A percentile compares a stretch with the other conserved stretches of the same genome.
Evolutionary conservation across 2,329 filamentous ascomycete genomes (phyloP).

Genomic region (Alternaria postmessia): DNA sequence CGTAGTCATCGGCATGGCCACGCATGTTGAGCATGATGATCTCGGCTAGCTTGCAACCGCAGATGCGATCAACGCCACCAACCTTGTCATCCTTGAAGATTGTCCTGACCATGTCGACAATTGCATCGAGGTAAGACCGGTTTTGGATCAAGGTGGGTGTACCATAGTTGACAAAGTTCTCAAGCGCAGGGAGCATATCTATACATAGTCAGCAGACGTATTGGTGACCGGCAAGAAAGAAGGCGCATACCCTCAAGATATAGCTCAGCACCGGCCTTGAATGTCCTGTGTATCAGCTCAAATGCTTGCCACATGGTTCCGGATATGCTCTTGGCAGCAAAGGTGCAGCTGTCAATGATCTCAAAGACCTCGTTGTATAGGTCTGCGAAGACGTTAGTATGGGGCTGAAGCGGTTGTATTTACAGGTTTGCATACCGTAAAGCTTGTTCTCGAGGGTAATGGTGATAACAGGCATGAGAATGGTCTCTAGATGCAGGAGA

Average conservation of each 20-base stretch:
- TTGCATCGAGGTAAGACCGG: slow-evolving; percentile 83
- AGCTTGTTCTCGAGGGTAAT: slow-evolving; percentile 98
- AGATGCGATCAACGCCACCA: slow-evolving; percentile 92
- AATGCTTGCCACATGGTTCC: slow-evolving; percentile 99
- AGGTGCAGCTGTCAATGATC: slow-evolving; percentile 99
- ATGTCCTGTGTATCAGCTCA: slow-evolving; percentile 93
- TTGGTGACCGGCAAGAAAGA: not conserved
- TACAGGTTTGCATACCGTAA: slow-evolving; percentile 67
- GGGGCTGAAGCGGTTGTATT: not conserved
- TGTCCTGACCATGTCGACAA: slow-evolving; percentile 92
- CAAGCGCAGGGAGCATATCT: slow-evolving; percentile 96
- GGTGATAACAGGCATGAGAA: slow-evolving; percentile 95
- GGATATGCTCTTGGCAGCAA: slow-evolving; percentile 94
- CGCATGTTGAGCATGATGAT: slow-evolving; percentile 96
- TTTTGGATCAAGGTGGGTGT: slow-evolving; percentile 81
- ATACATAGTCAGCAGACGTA: slow-evolving; percentile 18
- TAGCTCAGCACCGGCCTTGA: slow-evolving; percentile 95
- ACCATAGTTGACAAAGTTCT: slow-evolving; percentile 97
- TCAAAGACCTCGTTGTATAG: slow-evolving; percentile 98
- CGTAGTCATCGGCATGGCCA: slow-evolving; percentile 85
- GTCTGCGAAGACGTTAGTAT: slow-evolving; percentile 61
- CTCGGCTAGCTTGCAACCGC: slow-evolving; percentile 96
- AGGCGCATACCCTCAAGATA: slow-evolving; percentile 74
- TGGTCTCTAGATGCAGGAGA: slow-evolving; percentile 89
- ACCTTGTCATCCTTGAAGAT: slow-evolving; percentile 95